Evolutionary conservation across 164 flowering plant genomes (phyloP).

Genomic region (Protea cynaroides): DNA sequence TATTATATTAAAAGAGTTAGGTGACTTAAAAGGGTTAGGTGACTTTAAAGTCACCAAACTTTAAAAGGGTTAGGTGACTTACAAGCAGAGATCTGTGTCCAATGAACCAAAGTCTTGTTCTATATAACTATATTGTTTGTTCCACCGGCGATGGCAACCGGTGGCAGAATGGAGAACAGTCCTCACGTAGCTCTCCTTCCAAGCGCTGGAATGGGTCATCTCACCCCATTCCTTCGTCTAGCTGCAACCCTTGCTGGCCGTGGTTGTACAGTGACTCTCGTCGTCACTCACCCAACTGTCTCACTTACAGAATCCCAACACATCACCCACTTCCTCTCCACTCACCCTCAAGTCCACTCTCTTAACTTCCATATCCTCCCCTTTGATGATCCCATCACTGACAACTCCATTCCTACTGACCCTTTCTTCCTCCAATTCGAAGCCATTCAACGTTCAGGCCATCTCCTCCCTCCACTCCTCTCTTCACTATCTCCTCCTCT

Average conservation of each 20-base stretch:
- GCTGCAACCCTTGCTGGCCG: constrained; percentile 14
- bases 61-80: too few species aligned
- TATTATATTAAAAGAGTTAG: too few species aligned
- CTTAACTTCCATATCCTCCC: constrained; percentile 20
- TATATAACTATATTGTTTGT: too few species aligned
- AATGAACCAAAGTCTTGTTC: too few species aligned
- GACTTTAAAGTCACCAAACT: too few species aligned
- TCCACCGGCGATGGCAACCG: too few species aligned
- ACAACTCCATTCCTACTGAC: constrained; percentile 12
- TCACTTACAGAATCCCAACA: constrained; percentile 14
- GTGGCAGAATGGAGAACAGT: too few species aligned
- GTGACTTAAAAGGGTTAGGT: too few species aligned
- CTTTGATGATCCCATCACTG: constrained; percentile 6
- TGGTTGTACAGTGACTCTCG: constrained; percentile 16
- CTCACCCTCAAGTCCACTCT: constrained; percentile 17
- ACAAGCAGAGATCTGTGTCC: too few species aligned
- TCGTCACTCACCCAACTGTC: constrained; percentile 17
- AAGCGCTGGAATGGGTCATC: constrained; percentile 41
- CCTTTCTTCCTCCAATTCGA: constrained; percentile 40
- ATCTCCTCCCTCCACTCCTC: constrained; percentile 27
- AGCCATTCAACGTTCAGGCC: constrained; percentile 31
- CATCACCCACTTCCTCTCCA: constrained; percentile 12
- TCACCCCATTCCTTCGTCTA: constrained; percentile 21
- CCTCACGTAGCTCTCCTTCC: constrained; percentile 31
- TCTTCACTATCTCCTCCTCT: constrained; percentile 23